phyloP scores from a whole-genome alignment of 2,329 filamentous ascomycete genomes.

The Ophiobolus disseminans region DNA sequence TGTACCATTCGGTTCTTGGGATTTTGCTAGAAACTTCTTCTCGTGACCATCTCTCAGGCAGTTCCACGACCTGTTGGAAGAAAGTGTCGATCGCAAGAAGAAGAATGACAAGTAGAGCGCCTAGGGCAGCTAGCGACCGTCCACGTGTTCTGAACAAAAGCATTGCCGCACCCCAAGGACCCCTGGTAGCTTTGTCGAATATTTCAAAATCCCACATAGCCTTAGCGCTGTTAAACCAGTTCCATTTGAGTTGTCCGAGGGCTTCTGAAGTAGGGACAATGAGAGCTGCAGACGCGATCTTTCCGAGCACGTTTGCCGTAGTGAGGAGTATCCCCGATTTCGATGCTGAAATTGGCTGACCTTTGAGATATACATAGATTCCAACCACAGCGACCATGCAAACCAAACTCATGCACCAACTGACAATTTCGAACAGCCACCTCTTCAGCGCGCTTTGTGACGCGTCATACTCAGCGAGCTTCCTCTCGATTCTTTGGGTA shows the following conservation, averaged over 20 bases:
- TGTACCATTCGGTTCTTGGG: conserved; percentile 14
- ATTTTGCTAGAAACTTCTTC: conserved; percentile 18
- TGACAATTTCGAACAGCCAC: conserved; percentile 22
- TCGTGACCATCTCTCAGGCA: conserved; percentile 26
- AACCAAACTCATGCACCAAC: conserved; percentile 19
- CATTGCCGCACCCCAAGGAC: conserved; percentile 14
- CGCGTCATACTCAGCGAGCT: conserved; percentile 16
- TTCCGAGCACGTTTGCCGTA: conserved; percentile 18
- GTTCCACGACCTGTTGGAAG: conserved; percentile 22
- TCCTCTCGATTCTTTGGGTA: conserved; percentile 20
- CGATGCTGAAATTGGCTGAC: not conserved
- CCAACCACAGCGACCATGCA: conserved; percentile 17
- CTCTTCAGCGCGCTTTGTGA: conserved; percentile 18
- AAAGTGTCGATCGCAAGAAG: conserved; percentile 14
- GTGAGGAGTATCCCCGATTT: conserved; percentile 6
- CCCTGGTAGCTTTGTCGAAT: conserved; percentile 35
- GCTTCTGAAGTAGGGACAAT: conserved; percentile 33
- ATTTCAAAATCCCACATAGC: conserved; percentile 42
- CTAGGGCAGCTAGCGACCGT: conserved; percentile 14
- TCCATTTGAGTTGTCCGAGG: conserved; percentile 38
- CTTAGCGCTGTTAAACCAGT: conserved; percentile 24
- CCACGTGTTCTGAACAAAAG: conserved; percentile 18
- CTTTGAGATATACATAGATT: conserved; percentile 11
- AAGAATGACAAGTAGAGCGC: conserved; percentile 1
- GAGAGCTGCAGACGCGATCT: conserved; percentile 25